A percentile compares a stretch with the other conserved stretches of the same genome.
Conservation (phyloP, 1,139 yeast genomes). For the Yamadazyma sp. region DNA sequence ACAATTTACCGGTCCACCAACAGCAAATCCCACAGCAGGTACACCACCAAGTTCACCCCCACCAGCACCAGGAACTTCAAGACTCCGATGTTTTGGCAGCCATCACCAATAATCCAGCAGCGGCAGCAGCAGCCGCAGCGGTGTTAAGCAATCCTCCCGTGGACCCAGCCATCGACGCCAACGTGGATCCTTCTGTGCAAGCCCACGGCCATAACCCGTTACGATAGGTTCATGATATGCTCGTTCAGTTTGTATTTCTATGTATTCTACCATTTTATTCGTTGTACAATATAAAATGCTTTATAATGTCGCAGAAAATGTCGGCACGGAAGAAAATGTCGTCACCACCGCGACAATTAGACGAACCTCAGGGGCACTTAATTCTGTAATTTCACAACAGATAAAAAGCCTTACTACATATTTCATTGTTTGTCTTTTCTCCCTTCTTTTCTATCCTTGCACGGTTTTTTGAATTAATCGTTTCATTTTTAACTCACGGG, state of each 20-base stretch:
- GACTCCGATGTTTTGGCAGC: constrained; percentile 50
- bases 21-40: constrained; percentile 23
- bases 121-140: constrained; percentile 31
- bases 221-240: constrained; percentile 7
- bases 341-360: constrained; percentile 2
- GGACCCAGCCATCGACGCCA: constrained; percentile 42
- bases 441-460: background rate
- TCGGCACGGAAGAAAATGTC: background rate
- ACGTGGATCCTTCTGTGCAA: constrained; percentile 31
- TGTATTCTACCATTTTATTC: constrained; percentile 5
- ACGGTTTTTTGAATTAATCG: background rate
- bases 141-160: constrained; percentile 33
- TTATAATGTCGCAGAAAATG: background rate
- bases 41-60: constrained; percentile 23
- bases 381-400: background rate
- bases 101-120: constrained; percentile 33
- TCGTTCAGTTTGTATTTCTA: constrained; percentile 3
- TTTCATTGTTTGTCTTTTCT: constrained; percentile 4
- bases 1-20: constrained; percentile 7
- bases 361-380: constrained; percentile 4
- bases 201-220: constrained; percentile 48
- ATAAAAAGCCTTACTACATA: constrained; percentile 1
- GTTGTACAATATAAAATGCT: constrained; percentile 2
- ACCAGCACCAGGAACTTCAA: constrained; percentile 35
- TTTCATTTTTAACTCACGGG: background rate